Evolutionary conservation across 2,329 filamentous ascomycete genomes (phyloP), one percentile per base, ranked within the genome.

Genomic region (Fusarium sp.): DNA sequence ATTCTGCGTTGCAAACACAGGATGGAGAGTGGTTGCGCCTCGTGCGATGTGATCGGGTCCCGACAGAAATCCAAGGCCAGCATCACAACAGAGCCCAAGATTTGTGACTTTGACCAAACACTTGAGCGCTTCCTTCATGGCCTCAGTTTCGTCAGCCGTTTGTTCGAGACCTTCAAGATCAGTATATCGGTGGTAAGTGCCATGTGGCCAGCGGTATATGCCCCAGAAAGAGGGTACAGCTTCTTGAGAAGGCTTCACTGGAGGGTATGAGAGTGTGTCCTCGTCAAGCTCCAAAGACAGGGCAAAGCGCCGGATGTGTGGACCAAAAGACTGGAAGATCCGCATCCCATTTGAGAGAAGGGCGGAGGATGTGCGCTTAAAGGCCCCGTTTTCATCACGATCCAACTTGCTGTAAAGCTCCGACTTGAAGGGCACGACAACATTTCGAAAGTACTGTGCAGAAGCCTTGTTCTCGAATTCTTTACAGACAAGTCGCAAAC

Each of bases 211-310:
- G 54, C 87, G 84, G 74, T 92, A 93, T 10, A 85, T 83, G 9
- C 91, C 91, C 87, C 90, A 92, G 73, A 90, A 91, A 41, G 88
- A 84, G 7, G 84, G 82, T 35, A 89, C 81, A 29, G 84, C 83
- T 70, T 89, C 84, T 38, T 89, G 87, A 11, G 84, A 81, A 10
- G 83, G 82, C 74, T 92, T 91, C n/a, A 84, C 74, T 3, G 88
- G 88, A 12, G 90, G 89, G 29, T 83, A 80, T 18, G 82, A 80
- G 16, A 87, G 77, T 19, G 80, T 82, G 42, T 80, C 79, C 76
- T 92, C 88, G 61, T 88, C 86, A n/a, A 93, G 84, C 75, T 93
- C 91, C 68, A 93, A 89, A 29, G 89, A 90, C 77, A 94, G 87
- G 10, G 90, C 91, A 75, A 92, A 92, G 59, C 86, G 86, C 33